Percentiles rank a stretch among this genome's conserved stretches.
phyloP scores from a whole-genome alignment of 2,329 filamentous ascomycete species.

The Exophiala spinifera region DNA sequence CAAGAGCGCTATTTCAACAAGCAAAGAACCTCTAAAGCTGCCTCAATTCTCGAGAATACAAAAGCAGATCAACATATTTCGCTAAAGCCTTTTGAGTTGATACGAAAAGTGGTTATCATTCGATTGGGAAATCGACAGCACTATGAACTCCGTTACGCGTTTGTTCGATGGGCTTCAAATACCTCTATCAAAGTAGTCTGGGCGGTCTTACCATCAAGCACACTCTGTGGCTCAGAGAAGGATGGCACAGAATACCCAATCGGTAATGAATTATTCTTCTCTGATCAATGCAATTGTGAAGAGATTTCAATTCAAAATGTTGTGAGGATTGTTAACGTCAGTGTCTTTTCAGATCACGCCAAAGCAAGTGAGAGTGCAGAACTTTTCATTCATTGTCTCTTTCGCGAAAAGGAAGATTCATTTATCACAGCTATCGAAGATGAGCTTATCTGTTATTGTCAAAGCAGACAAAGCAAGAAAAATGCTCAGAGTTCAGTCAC shows the following conservation, averaged over 20 bases:
- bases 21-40: slow-evolving; percentile 3
- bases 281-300: slow-evolving; percentile 70
- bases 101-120: slow-evolving; percentile 41
- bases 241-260: slow-evolving; percentile 55
- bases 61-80: neutral
- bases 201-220: slow-evolving; percentile 70
- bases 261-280: slow-evolving; percentile 68
- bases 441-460: slow-evolving; percentile 28
- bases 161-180: slow-evolving; percentile 56
- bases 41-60: slow-evolving; percentile 15
- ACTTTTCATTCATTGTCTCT: slow-evolving; percentile 70
- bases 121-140: slow-evolving; percentile 37
- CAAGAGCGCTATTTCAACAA: slow-evolving; percentile 1
- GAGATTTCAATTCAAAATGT: slow-evolving; percentile 56
- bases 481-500: slow-evolving; percentile 4
- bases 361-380: slow-evolving; percentile 43
- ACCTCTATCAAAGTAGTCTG: slow-evolving; percentile 62
- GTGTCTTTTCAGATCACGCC: slow-evolving; percentile 51
- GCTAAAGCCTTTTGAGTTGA: neutral
- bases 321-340: slow-evolving; percentile 55
- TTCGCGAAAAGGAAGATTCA: slow-evolving; percentile 59
- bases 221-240: slow-evolving; percentile 62
- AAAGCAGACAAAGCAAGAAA: neutral
- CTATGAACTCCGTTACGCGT: slow-evolving; percentile 64
- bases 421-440: slow-evolving; percentile 45